phyloP scores from a whole-genome alignment of 306 rosid genomes.

The Acacia acuminata region DNA sequence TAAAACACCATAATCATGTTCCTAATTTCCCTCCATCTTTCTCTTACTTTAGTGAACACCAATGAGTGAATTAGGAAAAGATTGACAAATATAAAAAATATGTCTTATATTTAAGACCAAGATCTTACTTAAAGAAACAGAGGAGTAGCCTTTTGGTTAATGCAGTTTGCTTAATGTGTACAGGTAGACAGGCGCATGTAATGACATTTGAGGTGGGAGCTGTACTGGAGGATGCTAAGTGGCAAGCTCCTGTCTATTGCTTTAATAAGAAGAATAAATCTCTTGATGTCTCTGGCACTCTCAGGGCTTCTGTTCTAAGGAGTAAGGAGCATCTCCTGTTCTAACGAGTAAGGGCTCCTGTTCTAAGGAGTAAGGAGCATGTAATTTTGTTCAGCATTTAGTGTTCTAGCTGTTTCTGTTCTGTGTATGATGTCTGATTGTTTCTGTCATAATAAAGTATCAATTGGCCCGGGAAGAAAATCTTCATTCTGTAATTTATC shows the following conservation, averaged over 20 bases:
- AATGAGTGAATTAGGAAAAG: too few relatives aligned
- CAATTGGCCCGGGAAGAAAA: neutral
- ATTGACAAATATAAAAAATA: too few relatives aligned
- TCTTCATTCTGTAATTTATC: constrained; percentile 16
- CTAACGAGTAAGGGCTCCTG: neutral
- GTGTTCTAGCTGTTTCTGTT: neutral
- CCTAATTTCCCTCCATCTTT: too few relatives aligned
- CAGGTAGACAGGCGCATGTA: constrained; percentile 52
- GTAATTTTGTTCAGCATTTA: neutral
- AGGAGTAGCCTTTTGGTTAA: too few relatives aligned
- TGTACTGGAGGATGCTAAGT: constrained; percentile 66
- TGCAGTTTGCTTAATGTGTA: neutral
- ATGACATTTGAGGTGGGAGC: constrained; percentile 96
- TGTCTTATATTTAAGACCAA: too few relatives aligned
- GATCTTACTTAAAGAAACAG: too few relatives aligned
- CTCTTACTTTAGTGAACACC: too few relatives aligned
- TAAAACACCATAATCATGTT: too few relatives aligned
- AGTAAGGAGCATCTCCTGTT: neutral
- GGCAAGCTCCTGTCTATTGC: constrained; percentile 94
- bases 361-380: constrained; percentile 9
- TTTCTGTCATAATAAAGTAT: neutral
- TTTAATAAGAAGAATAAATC: neutral
- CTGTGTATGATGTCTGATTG: neutral
- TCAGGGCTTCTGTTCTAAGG: neutral
- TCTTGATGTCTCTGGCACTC: neutral